Percentiles rank a stretch among this genome's conserved stretches.
phyloP scores from a whole-genome alignment of 257 asterid species.

The Jacaranda copaia region DNA sequence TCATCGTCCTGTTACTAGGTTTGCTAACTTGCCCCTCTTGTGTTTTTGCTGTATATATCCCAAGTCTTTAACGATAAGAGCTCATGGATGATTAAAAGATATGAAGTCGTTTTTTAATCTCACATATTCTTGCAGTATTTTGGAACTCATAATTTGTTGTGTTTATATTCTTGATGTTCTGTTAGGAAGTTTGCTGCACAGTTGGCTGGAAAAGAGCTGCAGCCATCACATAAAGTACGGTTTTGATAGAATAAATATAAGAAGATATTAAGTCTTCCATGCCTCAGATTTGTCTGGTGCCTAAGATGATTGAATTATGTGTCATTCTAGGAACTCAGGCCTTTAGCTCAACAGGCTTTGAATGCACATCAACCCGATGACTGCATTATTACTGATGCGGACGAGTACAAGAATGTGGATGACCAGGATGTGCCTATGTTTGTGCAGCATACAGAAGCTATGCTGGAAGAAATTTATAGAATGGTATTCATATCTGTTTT shows the following conservation, averaged over 20 bases:
- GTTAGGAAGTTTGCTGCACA: constrained; percentile 61
- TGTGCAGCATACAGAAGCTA: constrained; percentile 80
- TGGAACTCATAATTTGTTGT: background rate
- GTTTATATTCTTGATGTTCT: background rate
- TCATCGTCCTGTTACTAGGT: constrained; percentile 89
- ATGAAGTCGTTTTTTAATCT: background rate
- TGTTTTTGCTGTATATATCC: constrained; percentile 5
- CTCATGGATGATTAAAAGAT: background rate
- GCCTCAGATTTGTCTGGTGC: background rate
- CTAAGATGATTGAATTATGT: constrained; percentile 18
- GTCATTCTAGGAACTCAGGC: constrained; percentile 44
- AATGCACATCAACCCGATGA: constrained; percentile 43
- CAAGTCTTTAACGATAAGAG: background rate
- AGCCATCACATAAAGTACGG: constrained; percentile 45
- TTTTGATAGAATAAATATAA: background rate
- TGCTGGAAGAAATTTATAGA: constrained; percentile 79
- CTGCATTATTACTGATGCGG: constrained; percentile 52
- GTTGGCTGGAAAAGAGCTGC: constrained; percentile 51
- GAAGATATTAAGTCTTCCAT: background rate
- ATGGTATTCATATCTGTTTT: constrained; percentile 59
- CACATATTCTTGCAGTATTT: background rate
- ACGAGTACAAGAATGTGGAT: constrained; percentile 41
- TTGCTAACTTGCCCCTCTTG: constrained; percentile 16
- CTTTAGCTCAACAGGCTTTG: constrained; percentile 36
- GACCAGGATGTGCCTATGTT: constrained; percentile 67